Base-by-base conservation (phyloP, 2,329 filamentous ascomycete species). In the Incumbomyces delicatus region DNA sequence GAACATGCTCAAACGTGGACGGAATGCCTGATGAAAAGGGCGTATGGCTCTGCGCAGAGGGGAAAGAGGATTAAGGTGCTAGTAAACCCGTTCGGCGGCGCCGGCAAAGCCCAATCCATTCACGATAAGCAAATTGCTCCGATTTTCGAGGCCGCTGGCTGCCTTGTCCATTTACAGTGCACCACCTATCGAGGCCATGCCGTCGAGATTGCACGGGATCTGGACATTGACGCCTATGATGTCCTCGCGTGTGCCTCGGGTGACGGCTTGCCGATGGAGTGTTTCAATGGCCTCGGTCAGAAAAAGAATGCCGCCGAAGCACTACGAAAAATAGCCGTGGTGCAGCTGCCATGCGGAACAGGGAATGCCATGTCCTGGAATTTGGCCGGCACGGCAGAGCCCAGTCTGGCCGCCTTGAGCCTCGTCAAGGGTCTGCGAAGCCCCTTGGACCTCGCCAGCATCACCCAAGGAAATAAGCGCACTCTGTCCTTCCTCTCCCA, bases 311-410 rank as follows among this genome's bases (percentile, higher is more conserved):
- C 88, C 16, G 71, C 74, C 29, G 75, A 75, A 46, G 92, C 90
- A 0, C 68, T 98, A 50, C 69, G 73, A 17, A 85, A 82, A 58
- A 68, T 96, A 12, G 86, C 92, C 1, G 80, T 98, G 1, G 83
- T 81, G 17, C 87, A 95, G 60, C 74, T 98, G 31, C 92, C 92
- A 1, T 94, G 89, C 60, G 92, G 92, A 12, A 92, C 86, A 41
- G 92, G 92, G 5, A 98, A 98, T 63, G 92, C 87, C 17, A 85
- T 96, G 80, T 85, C 86, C 52, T 82, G 84, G 69, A 96, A 95
- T 63, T 68, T 94, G 39, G 87, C 87, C 55, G 92, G 90, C 4
- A 89, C 88, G 1, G 76, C 83, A 53, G 80, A 77, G 53, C 76
- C 85, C 7, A 85, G 80, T 50, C 64, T 86, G 38, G 87, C 89